Evolutionary conservation across 169 alveolate genomes (phyloP).

Genomic region (Cryptosporidium andersoni): DNA sequence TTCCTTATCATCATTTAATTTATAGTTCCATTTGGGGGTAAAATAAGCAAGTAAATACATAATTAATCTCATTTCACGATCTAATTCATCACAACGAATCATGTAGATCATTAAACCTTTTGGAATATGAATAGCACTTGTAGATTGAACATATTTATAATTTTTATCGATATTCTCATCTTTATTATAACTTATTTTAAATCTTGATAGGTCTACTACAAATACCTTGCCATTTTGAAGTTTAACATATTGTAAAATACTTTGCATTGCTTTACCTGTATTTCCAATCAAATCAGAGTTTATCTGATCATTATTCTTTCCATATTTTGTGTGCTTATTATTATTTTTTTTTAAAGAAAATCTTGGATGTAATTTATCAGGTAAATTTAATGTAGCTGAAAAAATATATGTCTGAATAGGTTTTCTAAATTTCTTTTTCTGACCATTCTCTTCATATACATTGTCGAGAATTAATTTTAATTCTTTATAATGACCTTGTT

Average conservation of each 20-base stretch:
- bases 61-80: slow-evolving; percentile 77
- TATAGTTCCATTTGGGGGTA: slow-evolving; percentile 65
- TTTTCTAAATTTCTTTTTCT: not conserved
- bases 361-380: slow-evolving; percentile 55
- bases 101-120: slow-evolving; percentile 78
- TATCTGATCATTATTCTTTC: not conserved
- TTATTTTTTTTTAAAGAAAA: slow-evolving; percentile 18
- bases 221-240: slow-evolving; percentile 35
- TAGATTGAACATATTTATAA: not conserved
- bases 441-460: slow-evolving; percentile 67
- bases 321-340: slow-evolving; percentile 1
- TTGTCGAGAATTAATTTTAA: slow-evolving; percentile 76
- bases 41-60: slow-evolving; percentile 76
- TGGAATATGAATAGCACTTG: slow-evolving; percentile 72
- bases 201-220: slow-evolving; percentile 47
- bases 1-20: not conserved
- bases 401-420: slow-evolving; percentile 68
- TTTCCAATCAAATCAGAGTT: slow-evolving; percentile 33
- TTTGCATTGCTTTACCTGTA: slow-evolving; percentile 36
- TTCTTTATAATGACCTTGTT: slow-evolving; percentile 80
- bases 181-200: slow-evolving; percentile 2
- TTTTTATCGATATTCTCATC: not conserved
- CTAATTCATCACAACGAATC: slow-evolving; percentile 72
- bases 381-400: slow-evolving; percentile 35
- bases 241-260: slow-evolving; percentile 64